phyloP scores from a whole-genome alignment of 306 rosid species.

The Vicia sativa region DNA sequence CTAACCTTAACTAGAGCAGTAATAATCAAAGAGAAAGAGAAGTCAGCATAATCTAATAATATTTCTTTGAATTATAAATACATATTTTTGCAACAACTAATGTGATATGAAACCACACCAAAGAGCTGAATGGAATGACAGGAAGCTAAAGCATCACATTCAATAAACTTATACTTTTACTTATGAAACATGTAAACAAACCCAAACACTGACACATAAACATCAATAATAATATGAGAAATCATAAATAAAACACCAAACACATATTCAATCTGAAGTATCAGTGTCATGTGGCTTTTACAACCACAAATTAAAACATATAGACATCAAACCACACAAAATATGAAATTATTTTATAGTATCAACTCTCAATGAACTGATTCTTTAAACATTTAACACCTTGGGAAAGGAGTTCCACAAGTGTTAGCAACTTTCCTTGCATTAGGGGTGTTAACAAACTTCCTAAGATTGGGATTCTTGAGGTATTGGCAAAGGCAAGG shows the following conservation, averaged over 20 bases:
- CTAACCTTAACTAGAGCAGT: not conserved
- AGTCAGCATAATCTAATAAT: not conserved
- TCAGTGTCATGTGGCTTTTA: not conserved
- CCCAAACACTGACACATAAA: not conserved
- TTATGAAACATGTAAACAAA: not conserved
- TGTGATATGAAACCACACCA: slow-evolving; percentile 48
- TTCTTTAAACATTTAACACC: slow-evolving; percentile 37
- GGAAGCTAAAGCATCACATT: slow-evolving; percentile 45
- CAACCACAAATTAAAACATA: slow-evolving; percentile 38
- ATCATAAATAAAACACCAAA: not conserved
- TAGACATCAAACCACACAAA: slow-evolving; percentile 50
- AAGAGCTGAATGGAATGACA: slow-evolving; percentile 50
- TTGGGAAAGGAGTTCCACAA: slow-evolving; percentile 96
- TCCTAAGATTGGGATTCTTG: slow-evolving; percentile 85
- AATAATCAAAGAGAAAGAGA: not conserved
- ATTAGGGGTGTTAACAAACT: slow-evolving; percentile 87
- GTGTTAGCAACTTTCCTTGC: slow-evolving; percentile 90
- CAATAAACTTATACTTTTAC: slow-evolving; percentile 42
- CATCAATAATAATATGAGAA: not conserved
- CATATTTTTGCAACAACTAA: slow-evolving; percentile 34
- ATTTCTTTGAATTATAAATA: slow-evolving; percentile 17
- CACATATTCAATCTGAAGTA: not conserved
- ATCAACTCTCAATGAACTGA: slow-evolving; percentile 38
- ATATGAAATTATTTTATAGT: slow-evolving; percentile 35
- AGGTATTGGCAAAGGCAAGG: slow-evolving; percentile 96